Conservation (phyloP, 352 stramenopile genomes). For the Phytopythium mirpurense region DNA sequence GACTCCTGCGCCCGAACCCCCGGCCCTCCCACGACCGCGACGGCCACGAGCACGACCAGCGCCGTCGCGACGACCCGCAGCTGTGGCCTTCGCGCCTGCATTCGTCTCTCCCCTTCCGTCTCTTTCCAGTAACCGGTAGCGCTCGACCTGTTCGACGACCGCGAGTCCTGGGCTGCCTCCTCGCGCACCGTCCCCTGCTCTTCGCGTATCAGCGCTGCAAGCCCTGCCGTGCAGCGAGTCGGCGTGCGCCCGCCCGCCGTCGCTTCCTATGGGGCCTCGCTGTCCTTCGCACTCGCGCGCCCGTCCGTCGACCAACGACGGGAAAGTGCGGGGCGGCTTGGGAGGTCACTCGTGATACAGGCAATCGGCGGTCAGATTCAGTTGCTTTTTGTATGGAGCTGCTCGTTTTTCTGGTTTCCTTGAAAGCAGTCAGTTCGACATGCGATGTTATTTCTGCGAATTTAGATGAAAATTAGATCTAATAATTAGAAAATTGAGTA, state of each 20-base stretch:
- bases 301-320: not conserved
- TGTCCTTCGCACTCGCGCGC: not conserved
- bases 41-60: not conserved
- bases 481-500: too few relatives aligned
- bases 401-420: too few relatives aligned
- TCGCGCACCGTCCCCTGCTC: too few relatives aligned
- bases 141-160: not conserved
- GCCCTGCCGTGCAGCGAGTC: not conserved
- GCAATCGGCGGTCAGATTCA: not conserved
- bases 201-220: not conserved
- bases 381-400: not conserved
- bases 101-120: not conserved
- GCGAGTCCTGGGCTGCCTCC: not conserved
- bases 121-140: not conserved
- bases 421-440: slow-evolving; percentile 1
- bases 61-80: not conserved
- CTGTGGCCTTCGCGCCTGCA: not conserved
- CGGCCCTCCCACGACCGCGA: not conserved
- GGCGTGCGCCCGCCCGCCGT: not conserved
- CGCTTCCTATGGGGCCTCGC: not conserved
- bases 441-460: too few relatives aligned
- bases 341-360: too few relatives aligned
- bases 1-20: not conserved
- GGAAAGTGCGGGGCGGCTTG: slow-evolving; percentile 3
- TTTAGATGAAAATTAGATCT: too few relatives aligned